These are phyloP conservation scores for Colletotrichum siamense DNA, from an alignment of 2,329 filamentous ascomycete genomes.

Conservation along the genomic window DNA sequence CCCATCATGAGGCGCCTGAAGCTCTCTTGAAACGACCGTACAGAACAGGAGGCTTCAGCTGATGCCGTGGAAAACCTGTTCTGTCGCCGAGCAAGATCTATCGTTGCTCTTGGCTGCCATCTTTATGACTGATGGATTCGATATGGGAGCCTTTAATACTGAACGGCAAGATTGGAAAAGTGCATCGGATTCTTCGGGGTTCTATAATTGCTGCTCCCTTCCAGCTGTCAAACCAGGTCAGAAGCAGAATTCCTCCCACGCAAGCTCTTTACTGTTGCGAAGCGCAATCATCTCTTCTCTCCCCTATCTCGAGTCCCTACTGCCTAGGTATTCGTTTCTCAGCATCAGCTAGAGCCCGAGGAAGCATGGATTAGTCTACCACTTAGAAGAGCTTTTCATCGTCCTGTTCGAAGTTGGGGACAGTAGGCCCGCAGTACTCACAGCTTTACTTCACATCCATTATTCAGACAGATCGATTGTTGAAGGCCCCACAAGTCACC, in stretches of 20 bases:
- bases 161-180: background rate
- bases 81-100: background rate
- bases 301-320: rapidly evolving
- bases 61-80: background rate
- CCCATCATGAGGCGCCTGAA: rapidly evolving
- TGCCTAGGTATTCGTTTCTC: background rate
- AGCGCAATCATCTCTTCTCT: background rate
- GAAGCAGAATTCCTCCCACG: rapidly evolving
- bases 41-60: background rate
- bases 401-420: background rate
- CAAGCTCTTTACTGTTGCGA: background rate
- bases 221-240: background rate
- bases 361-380: background rate
- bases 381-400: background rate
- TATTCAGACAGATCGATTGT: background rate
- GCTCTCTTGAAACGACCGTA: background rate
- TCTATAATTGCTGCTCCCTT: too few species aligned
- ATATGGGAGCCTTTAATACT: rapidly evolving
- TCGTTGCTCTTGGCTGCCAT: background rate
- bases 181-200: too few species aligned
- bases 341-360: background rate
- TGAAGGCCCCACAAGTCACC: background rate
- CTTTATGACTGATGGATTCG: background rate
- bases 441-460: background rate
- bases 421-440: background rate